Evolutionary conservation across 352 stramenopile genomes (phyloP), one percentile per base, ranked within the genome.

Genomic region (Phytophthora chlamydospora): DNA sequence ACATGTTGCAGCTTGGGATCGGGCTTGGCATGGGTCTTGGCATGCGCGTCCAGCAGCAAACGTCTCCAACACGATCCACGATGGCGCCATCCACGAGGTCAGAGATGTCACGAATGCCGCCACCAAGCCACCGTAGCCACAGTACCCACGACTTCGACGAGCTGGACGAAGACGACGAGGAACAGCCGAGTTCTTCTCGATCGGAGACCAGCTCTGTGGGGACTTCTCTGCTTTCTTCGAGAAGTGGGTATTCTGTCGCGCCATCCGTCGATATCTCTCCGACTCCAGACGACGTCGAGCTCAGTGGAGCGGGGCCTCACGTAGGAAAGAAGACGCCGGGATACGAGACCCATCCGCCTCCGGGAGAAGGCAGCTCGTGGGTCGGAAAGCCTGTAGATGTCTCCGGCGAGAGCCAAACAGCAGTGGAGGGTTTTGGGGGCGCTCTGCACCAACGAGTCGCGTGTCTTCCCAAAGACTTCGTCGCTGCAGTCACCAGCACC

Each of bases 1-100:
- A 92, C 27, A 90, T 90, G 71, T 60, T 95, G 12, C 87, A 95
- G 47, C 73, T 94, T 19, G 82, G 83, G 1, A 87, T 98, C 31
- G 85, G 89, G 36, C 71, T 98, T 24, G 93, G 92, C 1, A 91
- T 98, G 79, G 92, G 93, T 1, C 78, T 98, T 21, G 89, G 89
- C 6, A 74, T 97, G 45, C 75, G 88, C 2, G 73, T 82, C 21
- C 75, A 90, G 21, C 75, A 80, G 24, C 62, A 56, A 11, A 62
- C 49, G 14, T 65, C 71, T 40, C 54, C 62, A 41, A 62, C 32
- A 2, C 56, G 58, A 14, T 51, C 16, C 32, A 46, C 19, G 12
- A 47, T 19, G 47, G 59, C n/a, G 27, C 46, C n/a, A 38, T 47
- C 39, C 33, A 63, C 44, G 19, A 61, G 33, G 13, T 63, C 51